Evolutionary conservation across 2,329 filamentous ascomycete genomes (phyloP).

Genomic region (Graphilbum fragrans): DNA sequence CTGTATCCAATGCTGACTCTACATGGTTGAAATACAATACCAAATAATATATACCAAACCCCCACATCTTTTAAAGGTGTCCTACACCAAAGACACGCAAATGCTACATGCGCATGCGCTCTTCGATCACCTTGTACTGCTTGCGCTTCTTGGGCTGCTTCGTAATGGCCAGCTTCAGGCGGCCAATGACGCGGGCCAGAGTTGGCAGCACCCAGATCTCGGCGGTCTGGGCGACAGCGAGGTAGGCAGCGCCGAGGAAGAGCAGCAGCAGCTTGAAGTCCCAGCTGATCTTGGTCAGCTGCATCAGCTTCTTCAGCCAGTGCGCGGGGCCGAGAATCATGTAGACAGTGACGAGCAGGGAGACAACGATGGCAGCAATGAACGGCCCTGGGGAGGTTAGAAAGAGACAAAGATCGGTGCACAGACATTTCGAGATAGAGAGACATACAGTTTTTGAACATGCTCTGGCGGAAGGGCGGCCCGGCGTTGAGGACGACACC

Average conservation of each 20-base stretch:
- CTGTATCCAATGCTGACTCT: no score
- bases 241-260: conserved; percentile 54
- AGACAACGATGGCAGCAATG: conserved; percentile 58
- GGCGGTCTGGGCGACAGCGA: conserved; percentile 55
- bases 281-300: conserved; percentile 65
- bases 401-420: conserved; percentile 4
- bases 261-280: conserved; percentile 66
- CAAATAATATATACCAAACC: no score
- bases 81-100: no score
- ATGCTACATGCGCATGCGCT: conserved; percentile 38
- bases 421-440: conserved; percentile 2
- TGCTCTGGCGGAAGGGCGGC: conserved; percentile 72
- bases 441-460: conserved; percentile 62
- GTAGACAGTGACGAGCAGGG: conserved; percentile 58
- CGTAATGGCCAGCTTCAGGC: conserved; percentile 42
- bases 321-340: conserved; percentile 67
- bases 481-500: conserved; percentile 88
- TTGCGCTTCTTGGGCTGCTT: conserved; percentile 65
- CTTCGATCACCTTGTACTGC: conserved; percentile 71
- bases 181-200: conserved; percentile 56
- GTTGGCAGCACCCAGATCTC: conserved; percentile 61
- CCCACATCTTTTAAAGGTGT: no score
- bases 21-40: no score
- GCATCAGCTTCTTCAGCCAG: conserved; percentile 65
- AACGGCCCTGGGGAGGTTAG: conserved; percentile 55